Base-by-base conservation (phyloP, 2,329 filamentous ascomycete species). In the Scedosporium boydii region DNA sequence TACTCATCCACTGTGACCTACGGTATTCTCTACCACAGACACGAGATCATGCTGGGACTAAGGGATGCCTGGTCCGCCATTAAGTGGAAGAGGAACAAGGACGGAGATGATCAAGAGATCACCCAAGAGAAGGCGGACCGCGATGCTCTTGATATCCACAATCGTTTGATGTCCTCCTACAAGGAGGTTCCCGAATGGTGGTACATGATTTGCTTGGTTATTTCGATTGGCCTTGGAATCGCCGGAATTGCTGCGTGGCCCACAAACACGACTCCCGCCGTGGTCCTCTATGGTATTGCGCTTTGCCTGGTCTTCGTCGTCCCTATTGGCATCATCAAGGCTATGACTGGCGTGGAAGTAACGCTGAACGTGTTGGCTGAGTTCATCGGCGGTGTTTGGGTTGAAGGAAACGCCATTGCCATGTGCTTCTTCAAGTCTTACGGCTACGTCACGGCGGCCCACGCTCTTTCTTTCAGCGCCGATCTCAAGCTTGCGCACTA, bases 341-440 rank as follows among this genome's bases (percentile, higher is more conserved):
- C 77, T 29, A 80, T 76, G 46, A 81, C 77, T 0, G 76, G 76
- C 0, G 70, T 75, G 18, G 69, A 75, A 42, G 71, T 76, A 16
- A 74, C 72, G 2, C 69, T 79, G 23, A 79, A 80, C 60, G 77
- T 81, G 1, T 64, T 81, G 7, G 76, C 77, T n/a, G 77, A 80
- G 67, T 76, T 80, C 41, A 77, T 80, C 12, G 78, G 75, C n/a
- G 78, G 78, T 3, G 71, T 72, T 3, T 74, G 73, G 65, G 72
- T 75, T 3, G 67, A 73, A 5, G 78, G 78, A 23, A 78, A 78
- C 56, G 75, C 78, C 1, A 66, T 80, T n/a, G 76, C 74, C 53
- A 77, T 79, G 72, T 77, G 75, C 69, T 78, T 74, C 67, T 79
- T 80, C 71, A 80, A 80, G 70, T 70, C 73, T 0, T 77, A 72